These are phyloP conservation scores for Tripidium arundinaceum DNA, from an alignment of 202 grass and related monocot genomes.

Conservation along the genomic window DNA sequence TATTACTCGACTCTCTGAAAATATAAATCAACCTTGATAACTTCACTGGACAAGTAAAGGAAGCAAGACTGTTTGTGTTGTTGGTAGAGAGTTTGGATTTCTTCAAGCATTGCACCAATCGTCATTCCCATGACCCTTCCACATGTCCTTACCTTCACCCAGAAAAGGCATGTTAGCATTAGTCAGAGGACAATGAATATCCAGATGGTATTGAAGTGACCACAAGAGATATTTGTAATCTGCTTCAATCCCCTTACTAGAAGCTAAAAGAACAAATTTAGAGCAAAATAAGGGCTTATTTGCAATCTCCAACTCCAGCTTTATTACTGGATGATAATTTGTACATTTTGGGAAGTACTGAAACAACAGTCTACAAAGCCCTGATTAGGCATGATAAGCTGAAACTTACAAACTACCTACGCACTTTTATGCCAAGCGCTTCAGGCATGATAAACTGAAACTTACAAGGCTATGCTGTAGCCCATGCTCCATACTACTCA, in stretches of 20 bases:
- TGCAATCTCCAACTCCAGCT: background rate
- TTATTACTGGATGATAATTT: background rate
- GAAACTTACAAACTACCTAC: background rate
- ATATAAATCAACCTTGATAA: constrained; percentile 79
- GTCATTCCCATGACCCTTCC: constrained; percentile 74
- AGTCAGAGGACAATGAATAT: constrained; percentile 19
- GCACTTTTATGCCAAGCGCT: background rate
- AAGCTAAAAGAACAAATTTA: background rate
- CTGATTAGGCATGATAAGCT: background rate
- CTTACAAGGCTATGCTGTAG: background rate
- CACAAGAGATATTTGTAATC: background rate
- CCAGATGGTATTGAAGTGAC: constrained; percentile 10
- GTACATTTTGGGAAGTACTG: background rate
- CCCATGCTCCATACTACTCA: constrained; percentile 3
- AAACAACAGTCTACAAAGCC: background rate
- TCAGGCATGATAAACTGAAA: background rate
- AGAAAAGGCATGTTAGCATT: constrained; percentile 17
- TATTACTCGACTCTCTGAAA: constrained; percentile 4
- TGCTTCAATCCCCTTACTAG: background rate
- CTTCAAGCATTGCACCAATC: constrained; percentile 88
- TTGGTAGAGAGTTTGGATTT: constrained; percentile 90
- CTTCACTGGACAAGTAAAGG: constrained; percentile 97
- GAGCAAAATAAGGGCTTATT: constrained; percentile 8
- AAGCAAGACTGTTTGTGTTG: constrained; percentile 94
- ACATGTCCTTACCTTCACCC: constrained; percentile 84